Percentiles rank a stretch among this genome's conserved stretches.
These are phyloP conservation scores for Phialocephala sp. DNA, from an alignment of 2,329 filamentous ascomycete species.

Conservation along the genomic window DNA sequence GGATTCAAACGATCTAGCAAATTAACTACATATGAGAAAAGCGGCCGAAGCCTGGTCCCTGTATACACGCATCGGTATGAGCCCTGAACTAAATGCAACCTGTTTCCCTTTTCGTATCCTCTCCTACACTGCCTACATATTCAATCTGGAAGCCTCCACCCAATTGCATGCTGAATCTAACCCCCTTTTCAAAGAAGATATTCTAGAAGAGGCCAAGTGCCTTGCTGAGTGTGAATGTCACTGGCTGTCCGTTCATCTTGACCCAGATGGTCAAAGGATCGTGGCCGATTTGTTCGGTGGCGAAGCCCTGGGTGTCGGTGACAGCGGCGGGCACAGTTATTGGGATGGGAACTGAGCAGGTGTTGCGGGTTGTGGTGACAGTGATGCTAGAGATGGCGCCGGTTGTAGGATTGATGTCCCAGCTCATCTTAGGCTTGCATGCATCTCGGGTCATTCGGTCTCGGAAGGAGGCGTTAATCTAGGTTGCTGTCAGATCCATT, in stretches of 20 bases:
- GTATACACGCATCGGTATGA: background rate
- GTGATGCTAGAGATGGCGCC: constrained; percentile 35
- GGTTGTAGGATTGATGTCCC: constrained; percentile 23
- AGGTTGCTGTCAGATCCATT: background rate
- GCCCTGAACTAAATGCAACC: background rate
- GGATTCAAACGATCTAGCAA: background rate
- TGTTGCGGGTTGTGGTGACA: constrained; percentile 48
- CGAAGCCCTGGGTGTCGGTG: constrained; percentile 29
- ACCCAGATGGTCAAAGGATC: constrained; percentile 59
- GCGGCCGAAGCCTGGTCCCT: background rate
- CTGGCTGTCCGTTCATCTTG: constrained; percentile 50
- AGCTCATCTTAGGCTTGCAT: constrained; percentile 32
- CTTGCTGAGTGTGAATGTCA: constrained; percentile 47
- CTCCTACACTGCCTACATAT: background rate
- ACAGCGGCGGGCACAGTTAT: constrained; percentile 45
- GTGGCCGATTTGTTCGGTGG: constrained; percentile 54
- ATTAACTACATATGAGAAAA: background rate
- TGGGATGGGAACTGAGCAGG: constrained; percentile 35
- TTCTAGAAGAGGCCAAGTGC: constrained; percentile 20
- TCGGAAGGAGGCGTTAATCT: constrained; percentile 47
- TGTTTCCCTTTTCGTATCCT: too few relatives aligned
- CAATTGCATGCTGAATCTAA: background rate
- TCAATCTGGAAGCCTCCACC: background rate
- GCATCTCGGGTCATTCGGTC: constrained; percentile 48
- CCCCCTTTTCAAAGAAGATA: too few relatives aligned